Percentiles rank a stretch among this genome's conserved stretches.
phyloP scores from a whole-genome alignment of 345 rosid genomes.

The Salix caprea region DNA sequence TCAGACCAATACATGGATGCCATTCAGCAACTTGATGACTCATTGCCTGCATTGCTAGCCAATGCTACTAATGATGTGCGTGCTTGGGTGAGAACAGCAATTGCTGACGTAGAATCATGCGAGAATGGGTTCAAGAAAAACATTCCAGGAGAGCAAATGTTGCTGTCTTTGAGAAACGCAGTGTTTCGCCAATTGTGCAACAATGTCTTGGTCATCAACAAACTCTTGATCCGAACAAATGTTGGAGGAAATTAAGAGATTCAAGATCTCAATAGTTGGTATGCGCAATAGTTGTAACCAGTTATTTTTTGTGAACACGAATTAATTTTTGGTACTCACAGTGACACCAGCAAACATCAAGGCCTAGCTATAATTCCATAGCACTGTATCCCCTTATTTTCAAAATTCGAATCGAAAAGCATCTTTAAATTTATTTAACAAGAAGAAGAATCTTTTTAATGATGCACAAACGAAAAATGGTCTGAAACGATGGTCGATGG shows the following conservation, averaged over 20 bases:
- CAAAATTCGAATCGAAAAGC: no score
- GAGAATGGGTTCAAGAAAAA: conserved; percentile 27
- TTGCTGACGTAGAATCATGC: conserved; percentile 40
- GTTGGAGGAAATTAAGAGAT: background rate
- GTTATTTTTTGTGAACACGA: no score
- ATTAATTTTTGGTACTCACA: no score
- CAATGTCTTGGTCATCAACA: conserved; percentile 28
- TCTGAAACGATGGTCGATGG: no score
- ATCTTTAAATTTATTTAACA: no score
- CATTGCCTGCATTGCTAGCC: conserved; percentile 44
- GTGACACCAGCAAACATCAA: no score
- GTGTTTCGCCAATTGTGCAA: conserved; percentile 40
- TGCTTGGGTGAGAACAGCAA: conserved; percentile 43
- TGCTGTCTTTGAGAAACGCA: conserved; percentile 33
- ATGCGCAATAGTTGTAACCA: no score
- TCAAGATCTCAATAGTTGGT: no score
- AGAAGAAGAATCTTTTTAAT: no score
- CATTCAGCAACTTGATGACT: conserved; percentile 53
- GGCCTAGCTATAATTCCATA: no score
- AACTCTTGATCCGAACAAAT: background rate
- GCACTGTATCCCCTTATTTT: no score
- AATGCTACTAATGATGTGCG: conserved; percentile 33
- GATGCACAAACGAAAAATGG: no score
- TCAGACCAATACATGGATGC: conserved; percentile 49
- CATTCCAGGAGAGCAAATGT: conserved; percentile 5